These are phyloP conservation scores for Rhizopogon roseolus DNA, from an alignment of 768 basidiomycete genomes.

Conservation along the genomic window DNA sequence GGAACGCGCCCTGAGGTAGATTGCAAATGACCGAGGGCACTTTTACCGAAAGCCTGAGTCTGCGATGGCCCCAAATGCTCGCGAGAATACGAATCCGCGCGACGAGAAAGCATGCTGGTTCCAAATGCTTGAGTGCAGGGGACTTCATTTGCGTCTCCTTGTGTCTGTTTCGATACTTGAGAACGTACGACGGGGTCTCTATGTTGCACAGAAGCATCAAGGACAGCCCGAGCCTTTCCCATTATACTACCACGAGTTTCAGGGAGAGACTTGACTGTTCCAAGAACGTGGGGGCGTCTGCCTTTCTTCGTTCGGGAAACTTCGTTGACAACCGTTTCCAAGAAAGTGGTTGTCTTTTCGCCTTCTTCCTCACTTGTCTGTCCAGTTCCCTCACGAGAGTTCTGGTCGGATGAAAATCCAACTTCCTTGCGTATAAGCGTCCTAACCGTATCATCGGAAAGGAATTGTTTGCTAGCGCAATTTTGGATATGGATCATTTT, in stretches of 20 bases:
- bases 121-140: constrained; percentile 29
- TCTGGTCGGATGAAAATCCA: constrained; percentile 11
- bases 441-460: constrained; percentile 51
- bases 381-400: constrained; percentile 15
- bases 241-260: constrained; percentile 42
- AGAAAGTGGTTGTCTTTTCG: constrained; percentile 36
- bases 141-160: constrained; percentile 2
- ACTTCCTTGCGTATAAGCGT: constrained; percentile 49
- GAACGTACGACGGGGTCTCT: not conserved
- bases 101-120: constrained; percentile 22
- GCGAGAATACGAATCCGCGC: not conserved
- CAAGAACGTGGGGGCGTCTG: constrained; percentile 31
- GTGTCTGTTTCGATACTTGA: constrained; percentile 5
- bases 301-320: constrained; percentile 41
- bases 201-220: constrained; percentile 14
- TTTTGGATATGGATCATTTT: constrained; percentile 64
- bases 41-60: constrained; percentile 39
- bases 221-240: constrained; percentile 31
- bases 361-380: constrained; percentile 13
- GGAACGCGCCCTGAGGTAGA: not conserved
- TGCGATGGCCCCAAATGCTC: constrained; percentile 10
- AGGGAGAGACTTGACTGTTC: constrained; percentile 42
- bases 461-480: constrained; percentile 59
- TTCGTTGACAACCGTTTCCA: constrained; percentile 50
- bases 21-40: constrained; percentile 23